Base-by-base conservation (phyloP, 441 rosid genomes). In the Populus trichocarpa region DNA sequence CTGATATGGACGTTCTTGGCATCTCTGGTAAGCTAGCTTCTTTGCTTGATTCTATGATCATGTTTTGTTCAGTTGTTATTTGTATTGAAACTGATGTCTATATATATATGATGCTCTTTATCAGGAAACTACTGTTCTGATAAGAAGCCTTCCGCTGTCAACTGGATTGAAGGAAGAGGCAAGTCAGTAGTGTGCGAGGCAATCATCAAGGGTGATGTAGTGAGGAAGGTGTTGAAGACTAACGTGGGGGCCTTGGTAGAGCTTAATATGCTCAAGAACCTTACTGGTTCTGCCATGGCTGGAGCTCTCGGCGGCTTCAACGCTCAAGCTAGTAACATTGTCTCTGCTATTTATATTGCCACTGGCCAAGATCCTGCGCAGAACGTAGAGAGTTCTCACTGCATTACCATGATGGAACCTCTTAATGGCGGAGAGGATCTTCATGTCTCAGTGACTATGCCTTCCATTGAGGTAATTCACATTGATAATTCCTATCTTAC, bases 341-440 rank as follows among this genome's bases (percentile, higher is more conserved):
- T 95, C 68, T 82, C 96, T 38, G 99, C 99, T 67, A 75, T 95
- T 50, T 95, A 79, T 68, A 82, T 95, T 71, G 99, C 99, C 14
- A 95, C 98, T 0, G 99, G 98, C 28, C 99, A 95, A 84, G 98
- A 95, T 83, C 99, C 99, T 28, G 98, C 97, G 2, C 98, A 95
- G 86, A 95, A 95, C 74, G 88, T 93, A 0, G 98, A 95, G 85
- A 95, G 97, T 71, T 95, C 98, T 76, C 97, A 95, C 69, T 95
- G 98, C 83, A 92, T 93, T 33, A 95, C 98, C 22, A 90, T 95
- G 98, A 95, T 95, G 98, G 98, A 95, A 84, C 89, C 96, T 0
- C 86, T 92, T 38, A 95, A 92, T 50, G 92, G 83, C 26, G 96
- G 94, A 12, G 84, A 87, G 81, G 99, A 95, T 72, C 90, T 95